Conservation (phyloP, 208 protist genomes). For the Leishmania guyanensis region DNA sequence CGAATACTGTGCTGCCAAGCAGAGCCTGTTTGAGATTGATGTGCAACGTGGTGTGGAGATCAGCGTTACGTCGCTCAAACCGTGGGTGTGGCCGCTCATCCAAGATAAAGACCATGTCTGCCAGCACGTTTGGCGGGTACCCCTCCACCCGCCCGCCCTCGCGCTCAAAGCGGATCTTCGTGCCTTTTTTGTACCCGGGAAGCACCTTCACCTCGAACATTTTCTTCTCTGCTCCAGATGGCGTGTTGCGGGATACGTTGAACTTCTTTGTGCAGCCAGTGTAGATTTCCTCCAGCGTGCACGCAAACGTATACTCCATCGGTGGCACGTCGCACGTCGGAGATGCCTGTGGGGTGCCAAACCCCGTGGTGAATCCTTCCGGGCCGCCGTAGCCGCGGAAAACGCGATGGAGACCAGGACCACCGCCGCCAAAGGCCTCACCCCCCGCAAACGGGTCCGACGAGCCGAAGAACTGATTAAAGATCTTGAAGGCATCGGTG, state of each 20-base stretch:
- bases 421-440: constrained; percentile 86
- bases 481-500: constrained; percentile 89
- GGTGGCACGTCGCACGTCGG: constrained; percentile 74
- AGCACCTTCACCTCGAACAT: constrained; percentile 93
- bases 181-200: constrained; percentile 97
- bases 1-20: constrained; percentile 71
- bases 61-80: constrained; percentile 88
- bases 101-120: constrained; percentile 96
- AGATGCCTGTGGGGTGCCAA: constrained; percentile 89
- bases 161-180: constrained; percentile 95
- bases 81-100: constrained; percentile 93
- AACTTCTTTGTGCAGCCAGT: constrained; percentile 96
- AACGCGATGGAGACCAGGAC: constrained; percentile 78
- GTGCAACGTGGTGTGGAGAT: constrained; percentile 82
- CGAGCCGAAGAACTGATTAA: constrained; percentile 80
- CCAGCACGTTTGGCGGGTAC: constrained; percentile 87
- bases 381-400: constrained; percentile 84
- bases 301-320: constrained; percentile 92
- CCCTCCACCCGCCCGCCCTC: constrained; percentile 87
- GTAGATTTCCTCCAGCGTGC: constrained; percentile 98
- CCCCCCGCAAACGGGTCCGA: constrained; percentile 86
- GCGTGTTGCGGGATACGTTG: constrained; percentile 84
- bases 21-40: constrained; percentile 88
- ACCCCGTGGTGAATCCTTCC: constrained; percentile 68
- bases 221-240: constrained; percentile 79